Percentiles rank a stretch among this genome's conserved stretches.
phyloP scores from a whole-genome alignment of 2,329 filamentous ascomycete genomes.

The Fusarium anguioides region DNA sequence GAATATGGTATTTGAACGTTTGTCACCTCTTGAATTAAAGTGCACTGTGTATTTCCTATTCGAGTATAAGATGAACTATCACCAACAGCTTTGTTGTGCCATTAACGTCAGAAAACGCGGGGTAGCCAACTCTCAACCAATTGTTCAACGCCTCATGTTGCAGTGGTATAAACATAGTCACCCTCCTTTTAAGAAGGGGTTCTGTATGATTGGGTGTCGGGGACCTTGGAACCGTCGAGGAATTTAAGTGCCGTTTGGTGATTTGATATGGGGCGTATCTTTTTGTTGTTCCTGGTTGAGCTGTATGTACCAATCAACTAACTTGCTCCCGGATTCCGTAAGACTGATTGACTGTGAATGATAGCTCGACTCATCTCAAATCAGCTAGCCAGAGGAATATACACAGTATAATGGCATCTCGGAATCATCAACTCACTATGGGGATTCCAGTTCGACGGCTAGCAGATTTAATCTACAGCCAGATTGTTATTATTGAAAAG shows the following conservation, averaged over 20 bases:
- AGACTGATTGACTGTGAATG: no score
- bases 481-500: no score
- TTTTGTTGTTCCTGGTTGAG: background rate
- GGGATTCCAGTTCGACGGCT: no score
- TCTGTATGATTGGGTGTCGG: background rate
- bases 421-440: no score
- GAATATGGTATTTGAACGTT: background rate
- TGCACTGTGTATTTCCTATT: conserved; percentile 12
- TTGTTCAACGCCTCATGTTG: background rate
- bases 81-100: conserved; percentile 1
- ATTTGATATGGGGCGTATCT: background rate
- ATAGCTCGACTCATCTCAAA: no score
- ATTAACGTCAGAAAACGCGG: conserved; percentile 39
- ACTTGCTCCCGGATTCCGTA: no score
- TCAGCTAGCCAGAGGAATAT: no score
- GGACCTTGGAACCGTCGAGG: no score
- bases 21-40: conserved; percentile 14
- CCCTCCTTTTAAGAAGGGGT: background rate
- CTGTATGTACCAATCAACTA: no score
- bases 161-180: background rate
- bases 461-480: no score
- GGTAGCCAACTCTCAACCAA: conserved; percentile 18
- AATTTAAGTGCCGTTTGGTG: background rate
- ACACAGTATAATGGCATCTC: no score
- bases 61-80: conserved; percentile 17